Conservation (phyloP, 108 stramenopile genomes). For the Fragilaria crotonensis region DNA sequence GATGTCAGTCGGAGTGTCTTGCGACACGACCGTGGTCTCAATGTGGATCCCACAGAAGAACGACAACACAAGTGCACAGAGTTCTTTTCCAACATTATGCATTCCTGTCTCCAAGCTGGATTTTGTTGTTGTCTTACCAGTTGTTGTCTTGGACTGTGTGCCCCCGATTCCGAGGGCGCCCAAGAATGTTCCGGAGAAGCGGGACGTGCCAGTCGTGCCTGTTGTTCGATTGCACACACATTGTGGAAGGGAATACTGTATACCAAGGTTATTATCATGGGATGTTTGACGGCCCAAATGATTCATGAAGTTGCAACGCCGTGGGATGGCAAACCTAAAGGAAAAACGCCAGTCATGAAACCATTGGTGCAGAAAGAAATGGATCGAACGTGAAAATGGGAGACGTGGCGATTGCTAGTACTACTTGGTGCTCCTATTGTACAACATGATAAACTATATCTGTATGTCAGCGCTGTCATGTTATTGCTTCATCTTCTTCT, state of each 20-base stretch:
- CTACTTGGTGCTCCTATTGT: too few species aligned
- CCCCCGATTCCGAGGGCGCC: constrained; percentile 39
- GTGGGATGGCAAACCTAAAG: constrained; percentile 5
- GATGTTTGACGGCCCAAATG: constrained; percentile 53
- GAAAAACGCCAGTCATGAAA: not conserved
- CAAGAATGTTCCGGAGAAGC: constrained; percentile 51
- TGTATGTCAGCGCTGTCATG: too few species aligned
- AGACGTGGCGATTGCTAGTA: too few species aligned
- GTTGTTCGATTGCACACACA: constrained; percentile 38
- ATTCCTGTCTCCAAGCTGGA: constrained; percentile 18
- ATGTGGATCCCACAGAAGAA: constrained; percentile 45
- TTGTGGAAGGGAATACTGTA: constrained; percentile 47
- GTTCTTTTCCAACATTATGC: constrained; percentile 27
- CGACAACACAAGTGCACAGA: constrained; percentile 39
- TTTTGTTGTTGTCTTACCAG: constrained; percentile 22
- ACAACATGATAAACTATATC: too few species aligned
- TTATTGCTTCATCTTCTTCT: too few species aligned
- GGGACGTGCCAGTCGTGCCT: constrained; percentile 37
- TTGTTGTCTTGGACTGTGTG: constrained; percentile 39
- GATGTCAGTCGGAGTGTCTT: constrained; percentile 50
- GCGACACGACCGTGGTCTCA: constrained; percentile 37
- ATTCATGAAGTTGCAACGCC: constrained; percentile 14
- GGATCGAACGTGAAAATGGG: too few species aligned
- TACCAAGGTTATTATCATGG: constrained; percentile 33
- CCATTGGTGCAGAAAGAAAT: too few species aligned